A percentile compares a stretch with the other conserved stretches of the same genome.
phyloP scores from a whole-genome alignment of 73 alveolate genomes.

The Paramecium primaurelia region DNA sequence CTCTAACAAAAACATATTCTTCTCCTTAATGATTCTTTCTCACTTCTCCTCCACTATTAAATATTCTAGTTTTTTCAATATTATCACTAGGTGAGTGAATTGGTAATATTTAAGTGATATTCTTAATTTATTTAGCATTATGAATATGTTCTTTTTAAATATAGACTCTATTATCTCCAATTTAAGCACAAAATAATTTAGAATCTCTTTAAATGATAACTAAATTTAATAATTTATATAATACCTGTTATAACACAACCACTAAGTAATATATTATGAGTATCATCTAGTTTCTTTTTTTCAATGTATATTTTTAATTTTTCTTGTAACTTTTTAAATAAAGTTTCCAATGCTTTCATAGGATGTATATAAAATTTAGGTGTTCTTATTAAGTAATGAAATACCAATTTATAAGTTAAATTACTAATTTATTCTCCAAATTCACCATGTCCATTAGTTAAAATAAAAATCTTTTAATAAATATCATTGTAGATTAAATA shows the following conservation, averaged over 20 bases:
- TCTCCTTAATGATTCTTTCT: background rate
- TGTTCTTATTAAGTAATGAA: background rate
- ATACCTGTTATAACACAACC: constrained; percentile 42
- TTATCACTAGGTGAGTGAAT: background rate
- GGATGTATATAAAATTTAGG: background rate
- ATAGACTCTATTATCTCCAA: background rate
- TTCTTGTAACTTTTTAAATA: background rate
- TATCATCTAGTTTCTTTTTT: constrained; percentile 10
- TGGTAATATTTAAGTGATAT: background rate
- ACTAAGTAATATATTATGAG: background rate
- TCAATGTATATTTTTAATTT: background rate
- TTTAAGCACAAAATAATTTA: background rate
- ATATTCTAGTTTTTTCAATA: background rate
- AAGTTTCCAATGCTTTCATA: background rate
- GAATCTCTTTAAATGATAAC: background rate
- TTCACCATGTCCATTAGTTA: constrained; percentile 38
- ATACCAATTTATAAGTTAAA: background rate
- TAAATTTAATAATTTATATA: background rate
- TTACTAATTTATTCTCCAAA: constrained; percentile 16
- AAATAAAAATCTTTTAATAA: background rate
- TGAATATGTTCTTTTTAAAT: background rate
- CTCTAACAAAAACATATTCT: constrained; percentile 58
- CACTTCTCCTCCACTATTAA: constrained; percentile 49
- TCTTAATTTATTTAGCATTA: background rate
- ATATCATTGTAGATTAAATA: constrained; percentile 5